phyloP scores from a whole-genome alignment of 306 rosid species.

The cucumber (Cucumis sativus) region Cucumber_9930_V3 NC_026656.2:17410501-17411000 shows the following conservation, averaged over 20 bases:
- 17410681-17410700: not conserved
- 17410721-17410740: not conserved
- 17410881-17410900: constrained; percentile 23
- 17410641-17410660: constrained; percentile 65
- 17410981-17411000: constrained; percentile 42
- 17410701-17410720: not conserved
- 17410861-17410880: not conserved
- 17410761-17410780: not conserved
- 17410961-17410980: constrained; percentile 11
- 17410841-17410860: too few relatives aligned
- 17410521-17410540: constrained; percentile 70
- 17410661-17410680: not conserved
- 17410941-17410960: constrained; percentile 17
- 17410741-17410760: not conserved
- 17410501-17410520: constrained; percentile 67
- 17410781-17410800: too few relatives aligned
- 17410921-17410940: constrained; percentile 28
- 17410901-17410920: constrained; percentile 27
- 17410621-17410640: constrained; percentile 58
- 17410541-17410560: constrained; percentile 84
- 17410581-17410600: constrained; percentile 74
- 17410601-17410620: constrained; percentile 27
- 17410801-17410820: too few relatives aligned
- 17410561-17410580: constrained; percentile 93
- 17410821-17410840: too few relatives aligned